Conservation (phyloP, 2,329 filamentous ascomycete species). For the Albophoma yamanashiensis region DNA sequence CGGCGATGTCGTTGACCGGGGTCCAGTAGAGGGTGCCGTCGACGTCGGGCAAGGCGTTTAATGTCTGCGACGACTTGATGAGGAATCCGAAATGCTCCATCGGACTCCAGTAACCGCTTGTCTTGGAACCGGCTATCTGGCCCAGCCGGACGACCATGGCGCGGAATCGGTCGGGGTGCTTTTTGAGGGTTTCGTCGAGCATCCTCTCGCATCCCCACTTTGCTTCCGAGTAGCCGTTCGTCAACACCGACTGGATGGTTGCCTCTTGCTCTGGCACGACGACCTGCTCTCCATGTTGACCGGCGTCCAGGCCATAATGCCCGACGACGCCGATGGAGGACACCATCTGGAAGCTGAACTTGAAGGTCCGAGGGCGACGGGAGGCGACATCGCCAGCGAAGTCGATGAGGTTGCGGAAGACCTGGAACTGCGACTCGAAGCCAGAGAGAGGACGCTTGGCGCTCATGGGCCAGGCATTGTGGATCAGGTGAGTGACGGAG, state of each 20-base stretch:
- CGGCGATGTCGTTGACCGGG: conserved; percentile 26
- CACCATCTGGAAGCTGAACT: conserved; percentile 26
- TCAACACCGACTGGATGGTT: conserved; percentile 25
- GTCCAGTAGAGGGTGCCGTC: conserved; percentile 31
- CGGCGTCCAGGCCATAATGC: conserved; percentile 9
- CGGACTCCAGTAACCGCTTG: conserved; percentile 43
- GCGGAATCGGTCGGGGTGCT: conserved; percentile 29
- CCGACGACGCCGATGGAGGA: conserved; percentile 29
- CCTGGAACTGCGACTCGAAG: conserved; percentile 32
- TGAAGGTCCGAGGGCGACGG: neutral
- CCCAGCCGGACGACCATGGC: conserved; percentile 34
- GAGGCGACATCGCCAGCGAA: conserved; percentile 24
- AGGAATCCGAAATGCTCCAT: conserved; percentile 39
- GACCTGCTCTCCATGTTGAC: conserved; percentile 8
- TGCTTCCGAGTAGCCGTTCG: conserved; percentile 39
- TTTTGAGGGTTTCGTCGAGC: conserved; percentile 34
- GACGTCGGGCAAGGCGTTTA: conserved; percentile 29
- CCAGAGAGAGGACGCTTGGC: conserved; percentile 16
- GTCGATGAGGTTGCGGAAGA: conserved; percentile 34
- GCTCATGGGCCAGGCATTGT: conserved; percentile 42
- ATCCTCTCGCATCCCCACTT: conserved; percentile 40
- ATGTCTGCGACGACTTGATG: conserved; percentile 36
- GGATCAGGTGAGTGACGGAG: conserved; percentile 35
- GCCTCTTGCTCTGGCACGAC: conserved; percentile 32
- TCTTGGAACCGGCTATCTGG: conserved; percentile 40